Evolutionary conservation across 2,329 filamentous ascomycete genomes (phyloP).

Genomic region (Herpotrichia juniperi): DNA sequence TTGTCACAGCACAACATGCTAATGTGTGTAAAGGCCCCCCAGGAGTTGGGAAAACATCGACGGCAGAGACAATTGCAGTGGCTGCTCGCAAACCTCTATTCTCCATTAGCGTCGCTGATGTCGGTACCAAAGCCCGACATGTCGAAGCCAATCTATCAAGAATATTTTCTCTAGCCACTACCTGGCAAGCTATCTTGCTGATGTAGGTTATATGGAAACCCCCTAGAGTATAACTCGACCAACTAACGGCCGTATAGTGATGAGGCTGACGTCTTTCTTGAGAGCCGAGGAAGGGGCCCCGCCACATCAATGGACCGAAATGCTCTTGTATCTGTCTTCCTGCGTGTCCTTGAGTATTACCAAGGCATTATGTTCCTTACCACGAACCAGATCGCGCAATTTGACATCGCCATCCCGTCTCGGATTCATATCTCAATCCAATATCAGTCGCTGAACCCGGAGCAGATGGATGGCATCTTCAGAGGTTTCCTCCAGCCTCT

Average conservation of each 20-base stretch:
- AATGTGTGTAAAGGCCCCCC: background rate
- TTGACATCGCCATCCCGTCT: slow-evolving; percentile 6
- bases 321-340: no score
- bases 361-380: slow-evolving; percentile 22
- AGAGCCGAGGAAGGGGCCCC: slow-evolving; percentile 47
- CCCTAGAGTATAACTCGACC: background rate
- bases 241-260: slow-evolving; percentile 41
- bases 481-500: slow-evolving; percentile 3
- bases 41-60: slow-evolving; percentile 9
- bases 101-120: slow-evolving; percentile 8
- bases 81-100: slow-evolving; percentile 51
- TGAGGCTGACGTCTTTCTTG: slow-evolving; percentile 64
- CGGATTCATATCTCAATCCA: slow-evolving; percentile 20
- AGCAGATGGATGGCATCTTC: slow-evolving; percentile 6
- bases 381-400: slow-evolving; percentile 13
- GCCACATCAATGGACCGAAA: no score
- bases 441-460: slow-evolving; percentile 15
- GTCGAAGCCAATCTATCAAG: slow-evolving; percentile 1
- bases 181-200: slow-evolving; percentile 59
- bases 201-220: slow-evolving; percentile 27
- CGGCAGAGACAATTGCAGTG: slow-evolving; percentile 8
- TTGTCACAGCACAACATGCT: no score
- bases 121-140: slow-evolving; percentile 1
- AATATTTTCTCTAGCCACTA: slow-evolving; percentile 16
- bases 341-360: slow-evolving; percentile 11